Conservation (phyloP, 768 basidiomycete genomes). For the Dioszegia hungarica region DNA sequence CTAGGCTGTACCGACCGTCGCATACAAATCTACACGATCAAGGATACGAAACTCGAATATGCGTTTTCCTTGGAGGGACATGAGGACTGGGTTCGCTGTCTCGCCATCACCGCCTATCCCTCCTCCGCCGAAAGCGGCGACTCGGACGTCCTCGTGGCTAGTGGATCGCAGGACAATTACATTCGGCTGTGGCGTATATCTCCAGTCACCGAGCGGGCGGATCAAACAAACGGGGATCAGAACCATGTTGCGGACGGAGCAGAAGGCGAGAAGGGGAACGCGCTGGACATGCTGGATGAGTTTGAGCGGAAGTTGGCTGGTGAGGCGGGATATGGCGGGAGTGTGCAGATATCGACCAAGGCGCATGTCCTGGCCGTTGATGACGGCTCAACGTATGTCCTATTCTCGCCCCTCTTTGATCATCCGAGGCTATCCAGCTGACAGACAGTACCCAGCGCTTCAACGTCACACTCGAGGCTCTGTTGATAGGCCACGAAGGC, state of each 20-base stretch:
- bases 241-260: not conserved
- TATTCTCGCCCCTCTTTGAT: not conserved
- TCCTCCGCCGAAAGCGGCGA: constrained; percentile 38
- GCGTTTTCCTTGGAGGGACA: constrained; percentile 60
- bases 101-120: constrained; percentile 58
- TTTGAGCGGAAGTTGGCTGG: constrained; percentile 72
- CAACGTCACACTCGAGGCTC: constrained; percentile 83
- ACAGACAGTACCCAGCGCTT: constrained; percentile 54
- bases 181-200: constrained; percentile 90
- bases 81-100: constrained; percentile 88
- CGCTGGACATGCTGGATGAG: constrained; percentile 74
- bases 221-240: not conserved
- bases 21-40: constrained; percentile 71
- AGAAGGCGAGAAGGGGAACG: constrained; percentile 42
- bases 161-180: constrained; percentile 90
- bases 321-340: constrained; percentile 63
- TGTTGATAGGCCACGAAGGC: constrained; percentile 93
- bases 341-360: constrained; percentile 81
- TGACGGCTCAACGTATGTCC: constrained; percentile 21
- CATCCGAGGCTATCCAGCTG: too few species aligned
- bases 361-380: constrained; percentile 72
- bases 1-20: constrained; percentile 74
- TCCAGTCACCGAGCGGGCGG: constrained; percentile 46
- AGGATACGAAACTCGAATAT: constrained; percentile 49
- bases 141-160: constrained; percentile 69